Evolutionary conservation across 1,139 yeast species (phyloP).

Genomic region (Yamadazyma blattariae): DNA sequence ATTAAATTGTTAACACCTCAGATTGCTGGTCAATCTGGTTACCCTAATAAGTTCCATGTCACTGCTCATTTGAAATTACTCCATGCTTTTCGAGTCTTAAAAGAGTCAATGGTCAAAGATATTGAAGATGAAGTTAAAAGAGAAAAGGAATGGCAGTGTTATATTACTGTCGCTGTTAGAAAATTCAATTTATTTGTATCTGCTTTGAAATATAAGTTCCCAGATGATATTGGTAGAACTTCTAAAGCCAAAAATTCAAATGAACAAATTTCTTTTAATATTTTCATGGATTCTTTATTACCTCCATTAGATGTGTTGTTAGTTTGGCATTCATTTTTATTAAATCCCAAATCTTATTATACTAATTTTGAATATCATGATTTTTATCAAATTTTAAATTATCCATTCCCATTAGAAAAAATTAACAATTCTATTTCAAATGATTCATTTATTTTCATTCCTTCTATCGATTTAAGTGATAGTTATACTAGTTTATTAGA

Average conservation of each 20-base stretch:
- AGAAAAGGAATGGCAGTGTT: conserved; percentile 4
- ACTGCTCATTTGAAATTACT: conserved; percentile 1
- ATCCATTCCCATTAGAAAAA: conserved; percentile 20
- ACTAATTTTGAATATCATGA: conserved; percentile 26
- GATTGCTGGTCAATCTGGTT: background rate
- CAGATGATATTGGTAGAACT: too few relatives aligned
- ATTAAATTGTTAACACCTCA: background rate
- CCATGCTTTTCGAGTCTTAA: background rate
- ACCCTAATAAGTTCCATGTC: background rate
- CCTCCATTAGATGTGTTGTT: conserved; percentile 29
- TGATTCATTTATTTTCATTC: background rate
- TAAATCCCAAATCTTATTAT: conserved; percentile 21
- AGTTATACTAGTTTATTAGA: background rate
- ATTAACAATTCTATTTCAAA: background rate
- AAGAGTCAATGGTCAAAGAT: background rate
- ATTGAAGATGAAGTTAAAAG: background rate
- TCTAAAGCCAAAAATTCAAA: too few relatives aligned
- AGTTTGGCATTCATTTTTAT: conserved; percentile 36
- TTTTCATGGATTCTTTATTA: background rate
- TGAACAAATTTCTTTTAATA: background rate
- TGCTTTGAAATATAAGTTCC: background rate
- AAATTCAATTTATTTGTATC: conserved; percentile 1
- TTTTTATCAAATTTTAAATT: conserved; percentile 17
- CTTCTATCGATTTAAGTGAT: background rate
- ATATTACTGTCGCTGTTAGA: conserved; percentile 3